A percentile compares a stretch with the other conserved stretches of the same genome.
phyloP scores from a whole-genome alignment of 805 yeast species.

The Schizosaccharomyces cryophilus region DNA sequence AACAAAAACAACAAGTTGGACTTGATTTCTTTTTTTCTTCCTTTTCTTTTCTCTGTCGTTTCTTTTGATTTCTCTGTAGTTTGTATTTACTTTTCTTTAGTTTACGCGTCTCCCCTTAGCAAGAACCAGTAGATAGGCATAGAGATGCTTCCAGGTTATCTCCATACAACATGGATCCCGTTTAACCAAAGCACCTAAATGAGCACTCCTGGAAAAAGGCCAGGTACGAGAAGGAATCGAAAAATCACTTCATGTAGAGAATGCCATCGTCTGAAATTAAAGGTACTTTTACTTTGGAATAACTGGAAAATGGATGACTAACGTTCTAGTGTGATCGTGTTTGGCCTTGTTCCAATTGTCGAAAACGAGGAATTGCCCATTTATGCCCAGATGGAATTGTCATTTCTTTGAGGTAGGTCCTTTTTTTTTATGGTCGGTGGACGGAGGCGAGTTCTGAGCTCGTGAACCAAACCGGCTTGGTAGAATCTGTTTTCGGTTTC shows the following conservation, averaged over 20 bases:
- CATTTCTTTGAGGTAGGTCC: background rate
- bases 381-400: background rate
- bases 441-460: no score
- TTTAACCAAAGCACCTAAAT: background rate
- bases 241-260: constrained; percentile 1
- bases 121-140: no score
- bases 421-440: no score
- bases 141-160: no score
- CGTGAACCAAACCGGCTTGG: no score
- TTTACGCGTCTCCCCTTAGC: no score
- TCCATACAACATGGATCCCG: no score
- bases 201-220: background rate
- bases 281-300: background rate
- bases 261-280: background rate
- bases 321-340: background rate
- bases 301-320: background rate
- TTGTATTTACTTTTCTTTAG: no score
- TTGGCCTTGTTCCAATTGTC: background rate
- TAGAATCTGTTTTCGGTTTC: background rate
- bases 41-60: no score
- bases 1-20: no score
- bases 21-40: no score
- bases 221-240: background rate
- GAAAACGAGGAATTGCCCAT: background rate
- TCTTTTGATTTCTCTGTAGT: no score